Base-by-base conservation (phyloP, 1,284 basidiomycete genomes). In the Marasmius sp. region DNA sequence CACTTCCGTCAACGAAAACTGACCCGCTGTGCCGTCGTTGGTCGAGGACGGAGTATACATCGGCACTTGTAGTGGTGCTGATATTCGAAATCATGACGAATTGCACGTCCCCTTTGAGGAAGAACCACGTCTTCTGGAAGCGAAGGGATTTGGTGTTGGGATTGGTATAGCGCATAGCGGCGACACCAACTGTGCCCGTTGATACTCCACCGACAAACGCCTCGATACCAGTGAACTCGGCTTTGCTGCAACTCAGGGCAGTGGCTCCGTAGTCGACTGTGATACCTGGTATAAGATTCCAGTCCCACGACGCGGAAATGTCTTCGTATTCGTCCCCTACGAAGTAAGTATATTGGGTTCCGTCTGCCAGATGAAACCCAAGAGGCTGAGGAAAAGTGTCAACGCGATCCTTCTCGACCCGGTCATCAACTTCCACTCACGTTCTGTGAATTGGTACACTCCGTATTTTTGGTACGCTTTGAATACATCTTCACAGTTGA, bases 41-140 rank as follows among this genome's bases (percentile, higher is more conserved):
- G 70, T 91, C 88, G 48, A 91, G 79, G 27, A 91, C 84, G 37
- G 85, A 84, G 71, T 83, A 80, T 54, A 90, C 79, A 11, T 85
- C 79, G 6, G 79, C 75, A 56, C 64, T 68, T 59, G 77, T 78
- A 12, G 72, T 72, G 9, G 84, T 84, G 27, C 74, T 71, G 59
- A 88, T 72, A 53, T 74, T 74, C 18, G 85, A 77, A 41, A 89
- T 71, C 79, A 86, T 85, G 66, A 91, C 84, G 65, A 83, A 81
- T 68, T 87, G 82, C 43, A 86, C 76, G 67, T 86, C 82, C 65
- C 82, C 75, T 56, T 85, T 80, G 62, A 92, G 79, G 81, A 88
- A 90, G 75, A 90, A 89, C 85, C 85, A 89, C 0, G 83, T 81
- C 72, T 91, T 91, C 67, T 86, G 85, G 80, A 83, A 92, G 61